A percentile compares a stretch with the other conserved stretches of the same genome.
phyloP scores from a whole-genome alignment of 257 asterid species.

The Solanum medicagineum region DNA sequence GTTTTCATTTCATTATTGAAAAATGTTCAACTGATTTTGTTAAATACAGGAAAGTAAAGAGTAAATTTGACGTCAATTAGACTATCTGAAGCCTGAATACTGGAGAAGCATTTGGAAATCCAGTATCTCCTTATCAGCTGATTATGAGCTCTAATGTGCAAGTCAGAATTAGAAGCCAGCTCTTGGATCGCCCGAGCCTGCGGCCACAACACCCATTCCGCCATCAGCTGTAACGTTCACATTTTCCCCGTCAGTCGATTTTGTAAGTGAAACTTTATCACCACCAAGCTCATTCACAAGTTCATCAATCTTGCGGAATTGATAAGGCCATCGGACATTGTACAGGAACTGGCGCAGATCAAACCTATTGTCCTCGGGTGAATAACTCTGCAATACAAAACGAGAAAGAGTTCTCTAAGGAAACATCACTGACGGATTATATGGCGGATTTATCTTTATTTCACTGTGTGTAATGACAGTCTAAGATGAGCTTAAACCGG shows the following conservation, averaged over 20 bases:
- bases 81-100: background rate
- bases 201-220: slow-evolving; percentile 85
- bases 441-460: background rate
- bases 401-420: background rate
- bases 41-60: background rate
- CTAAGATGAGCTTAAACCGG: background rate
- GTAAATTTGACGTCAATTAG: background rate
- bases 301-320: slow-evolving; percentile 73
- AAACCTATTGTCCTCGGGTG: slow-evolving; percentile 87
- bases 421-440: background rate
- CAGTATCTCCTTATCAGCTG: background rate
- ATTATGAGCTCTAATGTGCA: background rate
- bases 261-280: slow-evolving; percentile 1
- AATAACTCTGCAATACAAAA: slow-evolving; percentile 38
- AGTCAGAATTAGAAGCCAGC: slow-evolving; percentile 47
- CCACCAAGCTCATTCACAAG: slow-evolving; percentile 38
- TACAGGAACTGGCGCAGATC: slow-evolving; percentile 88
- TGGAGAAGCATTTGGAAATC: background rate
- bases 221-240: slow-evolving; percentile 18
- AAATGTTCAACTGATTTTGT: background rate
- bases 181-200: slow-evolving; percentile 70
- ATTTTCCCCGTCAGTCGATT: slow-evolving; percentile 4
- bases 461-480: background rate
- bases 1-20: background rate
- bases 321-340: slow-evolving; percentile 84